Evolutionary conservation across 2,329 filamentous ascomycete genomes (phyloP).

Genomic region (Parafenestella ontariensis): DNA sequence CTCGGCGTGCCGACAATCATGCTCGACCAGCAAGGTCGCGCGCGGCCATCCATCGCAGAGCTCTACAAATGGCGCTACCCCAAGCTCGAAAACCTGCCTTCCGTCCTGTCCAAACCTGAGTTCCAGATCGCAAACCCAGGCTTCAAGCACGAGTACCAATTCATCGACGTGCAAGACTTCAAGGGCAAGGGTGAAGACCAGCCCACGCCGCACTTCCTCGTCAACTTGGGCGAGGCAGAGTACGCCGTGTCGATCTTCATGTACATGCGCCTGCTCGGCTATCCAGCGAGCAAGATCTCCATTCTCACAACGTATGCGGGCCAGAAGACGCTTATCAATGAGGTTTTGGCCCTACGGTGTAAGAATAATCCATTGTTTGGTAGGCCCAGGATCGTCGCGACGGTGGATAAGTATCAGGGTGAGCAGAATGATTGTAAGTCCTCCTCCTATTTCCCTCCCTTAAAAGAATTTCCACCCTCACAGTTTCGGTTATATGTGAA

Average conservation of each 20-base stretch:
- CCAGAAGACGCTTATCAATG: conserved; percentile 84
- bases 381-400: conserved; percentile 86
- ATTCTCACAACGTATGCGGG: conserved; percentile 95
- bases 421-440: conserved; percentile 97
- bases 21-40: conserved; percentile 92
- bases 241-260: conserved; percentile 95
- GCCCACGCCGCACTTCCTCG: conserved; percentile 91
- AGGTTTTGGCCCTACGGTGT: conserved; percentile 85
- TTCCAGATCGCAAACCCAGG: conserved; percentile 87
- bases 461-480: not conserved
- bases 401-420: conserved; percentile 98
- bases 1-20: conserved; percentile 90
- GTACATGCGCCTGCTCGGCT: conserved; percentile 96
- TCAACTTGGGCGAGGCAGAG: conserved; percentile 96
- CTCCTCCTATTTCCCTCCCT: not conserved
- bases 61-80: conserved; percentile 95
- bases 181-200: conserved; percentile 88
- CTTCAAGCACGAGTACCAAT: conserved; percentile 93
- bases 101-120: conserved; percentile 71
- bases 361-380: conserved; percentile 85
- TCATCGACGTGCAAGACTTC: conserved; percentile 94
- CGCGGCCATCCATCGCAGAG: conserved; percentile 82
- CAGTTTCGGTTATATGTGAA: not conserved
- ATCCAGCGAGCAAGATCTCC: conserved; percentile 81
- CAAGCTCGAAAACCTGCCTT: conserved; percentile 77